Evolutionary conservation across 2,329 filamentous ascomycete species (phyloP).

Genomic region (Exophiala bonariae): DNA sequence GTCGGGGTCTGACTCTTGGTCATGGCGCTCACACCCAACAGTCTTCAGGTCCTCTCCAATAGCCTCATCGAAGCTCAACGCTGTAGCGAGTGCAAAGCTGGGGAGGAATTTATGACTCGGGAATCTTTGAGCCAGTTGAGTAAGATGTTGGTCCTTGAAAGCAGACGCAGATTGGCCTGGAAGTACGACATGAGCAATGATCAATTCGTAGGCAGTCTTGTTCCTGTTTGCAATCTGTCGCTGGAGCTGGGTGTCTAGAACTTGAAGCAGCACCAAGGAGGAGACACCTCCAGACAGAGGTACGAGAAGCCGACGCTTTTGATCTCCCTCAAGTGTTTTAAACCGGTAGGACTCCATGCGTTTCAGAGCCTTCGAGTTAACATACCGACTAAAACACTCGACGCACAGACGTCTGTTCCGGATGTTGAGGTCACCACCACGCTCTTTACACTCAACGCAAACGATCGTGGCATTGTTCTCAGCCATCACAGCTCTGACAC

Average conservation of each 20-base stretch:
- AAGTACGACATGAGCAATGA: conserved; percentile 41
- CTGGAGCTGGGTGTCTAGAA: conserved; percentile 69
- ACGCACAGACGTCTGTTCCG: conserved; percentile 62
- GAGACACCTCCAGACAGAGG: conserved; percentile 82
- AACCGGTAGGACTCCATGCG: conserved; percentile 69
- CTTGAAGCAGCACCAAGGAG: conserved; percentile 73
- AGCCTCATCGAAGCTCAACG: conserved; percentile 47
- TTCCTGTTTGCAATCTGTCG: conserved; percentile 62
- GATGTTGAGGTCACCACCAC: conserved; percentile 53
- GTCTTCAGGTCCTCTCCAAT: conserved; percentile 19
- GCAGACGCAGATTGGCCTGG: conserved; percentile 25
- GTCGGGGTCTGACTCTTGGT: conserved; percentile 37
- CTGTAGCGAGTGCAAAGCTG: conserved; percentile 62
- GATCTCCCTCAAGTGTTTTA: conserved; percentile 35
- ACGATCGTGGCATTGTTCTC: conserved; percentile 27
- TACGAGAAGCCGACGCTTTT: conserved; percentile 63
- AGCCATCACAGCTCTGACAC: no score
- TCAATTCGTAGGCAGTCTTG: conserved; percentile 66
- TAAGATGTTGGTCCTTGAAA: conserved; percentile 42
- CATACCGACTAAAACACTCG: conserved; percentile 75
- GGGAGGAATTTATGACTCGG: conserved; percentile 63
- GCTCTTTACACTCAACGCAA: conserved; percentile 59
- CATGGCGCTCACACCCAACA: conserved; percentile 15
- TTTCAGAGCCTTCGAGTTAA: conserved; percentile 76
- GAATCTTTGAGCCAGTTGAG: conserved; percentile 58